phyloP scores from a whole-genome alignment of 345 rosid species.

The Firmiana major region DNA sequence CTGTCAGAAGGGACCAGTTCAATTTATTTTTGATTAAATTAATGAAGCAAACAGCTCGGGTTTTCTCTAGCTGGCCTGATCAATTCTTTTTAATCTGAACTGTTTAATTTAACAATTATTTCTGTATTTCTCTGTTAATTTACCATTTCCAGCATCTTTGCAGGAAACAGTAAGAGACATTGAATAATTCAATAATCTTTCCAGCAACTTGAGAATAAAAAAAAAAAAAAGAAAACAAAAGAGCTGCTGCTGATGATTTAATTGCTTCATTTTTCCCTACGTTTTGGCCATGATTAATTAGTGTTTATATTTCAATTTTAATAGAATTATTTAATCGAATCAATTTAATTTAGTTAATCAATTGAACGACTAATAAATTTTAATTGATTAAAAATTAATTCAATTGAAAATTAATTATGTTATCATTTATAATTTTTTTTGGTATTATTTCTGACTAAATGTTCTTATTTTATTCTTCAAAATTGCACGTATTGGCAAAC shows the following conservation, averaged over 20 bases:
- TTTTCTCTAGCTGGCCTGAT: conserved; percentile 26
- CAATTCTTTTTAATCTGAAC: not conserved
- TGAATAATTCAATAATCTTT: not conserved
- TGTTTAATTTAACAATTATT: not conserved
- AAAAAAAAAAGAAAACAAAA: not conserved
- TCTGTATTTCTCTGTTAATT: not conserved
- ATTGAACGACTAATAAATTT: no score
- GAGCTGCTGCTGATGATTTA: no score
- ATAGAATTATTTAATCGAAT: no score
- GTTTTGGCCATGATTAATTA: no score
- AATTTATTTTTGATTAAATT: conserved; percentile 10
- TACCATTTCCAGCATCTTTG: not conserved
- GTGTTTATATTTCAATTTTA: no score
- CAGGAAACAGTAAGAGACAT: not conserved
- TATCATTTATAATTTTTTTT: not conserved
- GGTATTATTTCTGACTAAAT: not conserved
- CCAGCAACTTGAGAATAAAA: not conserved
- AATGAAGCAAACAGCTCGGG: conserved; percentile 1
- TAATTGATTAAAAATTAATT: no score
- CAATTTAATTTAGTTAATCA: no score
- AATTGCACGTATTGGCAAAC: not conserved
- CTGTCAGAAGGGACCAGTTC: conserved; percentile 38
- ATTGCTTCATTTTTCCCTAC: not conserved
- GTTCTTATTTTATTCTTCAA: not conserved
- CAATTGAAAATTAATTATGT: not conserved